Evolutionary conservation across 2,329 filamentous ascomycete genomes (phyloP).

Genomic region (Diaporthe citrichinensis): DNA sequence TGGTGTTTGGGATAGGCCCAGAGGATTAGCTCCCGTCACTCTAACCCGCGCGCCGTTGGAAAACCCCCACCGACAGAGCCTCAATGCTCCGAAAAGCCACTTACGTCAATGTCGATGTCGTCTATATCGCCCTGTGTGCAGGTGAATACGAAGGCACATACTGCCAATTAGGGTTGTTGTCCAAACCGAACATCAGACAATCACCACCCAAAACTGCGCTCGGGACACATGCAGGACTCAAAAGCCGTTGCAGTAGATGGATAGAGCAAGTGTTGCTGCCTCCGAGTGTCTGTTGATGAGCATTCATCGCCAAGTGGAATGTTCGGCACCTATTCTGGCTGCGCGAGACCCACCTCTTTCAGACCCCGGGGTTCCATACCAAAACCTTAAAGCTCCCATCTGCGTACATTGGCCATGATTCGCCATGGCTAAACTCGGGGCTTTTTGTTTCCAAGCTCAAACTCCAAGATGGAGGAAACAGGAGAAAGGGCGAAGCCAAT

Average conservation of each 20-base stretch:
- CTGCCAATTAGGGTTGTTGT: not conserved
- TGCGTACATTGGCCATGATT: conserved; percentile 8
- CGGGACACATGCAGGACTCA: not conserved
- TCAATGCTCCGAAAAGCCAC: not conserved
- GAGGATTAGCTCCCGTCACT: conserved; percentile 8
- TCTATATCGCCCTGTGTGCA: not conserved
- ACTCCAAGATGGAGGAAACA: conserved; percentile 26
- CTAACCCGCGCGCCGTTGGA: conserved; percentile 3
- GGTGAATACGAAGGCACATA: not conserved
- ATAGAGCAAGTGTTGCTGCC: not conserved
- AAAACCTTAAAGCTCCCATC: conserved; percentile 21
- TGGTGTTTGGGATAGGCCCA: conserved; percentile 17
- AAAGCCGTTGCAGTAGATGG: not conserved
- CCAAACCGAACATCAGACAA: not conserved
- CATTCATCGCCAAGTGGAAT: conserved; percentile 3
- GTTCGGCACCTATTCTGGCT: not conserved
- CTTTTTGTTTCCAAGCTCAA: conserved; percentile 32
- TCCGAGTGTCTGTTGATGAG: not conserved
- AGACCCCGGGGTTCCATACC: conserved; percentile 17
- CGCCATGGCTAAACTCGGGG: conserved; percentile 29
- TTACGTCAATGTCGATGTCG: not conserved
- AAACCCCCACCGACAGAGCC: not conserved
- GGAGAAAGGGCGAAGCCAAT: conserved; percentile 31
- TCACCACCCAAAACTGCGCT: not conserved
- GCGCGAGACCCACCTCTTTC: conserved; percentile 17